A percentile compares a stretch with the other conserved stretches of the same genome.
These are phyloP conservation scores for Teratosphaeria nubilosa DNA, from an alignment of 2,329 filamentous ascomycete species.

Conservation along the genomic window DNA sequence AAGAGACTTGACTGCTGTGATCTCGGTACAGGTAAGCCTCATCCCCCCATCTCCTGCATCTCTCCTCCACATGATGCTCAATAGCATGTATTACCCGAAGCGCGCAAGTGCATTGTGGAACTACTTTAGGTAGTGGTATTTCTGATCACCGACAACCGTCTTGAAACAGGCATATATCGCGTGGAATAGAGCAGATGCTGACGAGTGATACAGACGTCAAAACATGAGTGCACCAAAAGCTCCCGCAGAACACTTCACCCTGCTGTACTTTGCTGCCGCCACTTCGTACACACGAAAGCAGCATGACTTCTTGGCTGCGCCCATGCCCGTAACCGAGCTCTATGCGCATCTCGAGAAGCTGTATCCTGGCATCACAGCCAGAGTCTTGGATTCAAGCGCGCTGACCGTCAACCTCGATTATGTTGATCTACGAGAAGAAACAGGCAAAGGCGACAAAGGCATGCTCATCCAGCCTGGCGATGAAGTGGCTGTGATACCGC, in stretches of 20 bases:
- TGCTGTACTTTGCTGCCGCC: conserved; percentile 75
- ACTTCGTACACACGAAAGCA: conserved; percentile 60
- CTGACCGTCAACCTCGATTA: conserved; percentile 76
- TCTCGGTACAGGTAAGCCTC: background rate
- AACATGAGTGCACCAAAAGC: conserved; percentile 36
- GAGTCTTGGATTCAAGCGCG: conserved; percentile 61
- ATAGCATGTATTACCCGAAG: conserved; percentile 43
- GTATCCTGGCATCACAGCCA: conserved; percentile 59
- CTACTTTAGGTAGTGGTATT: conserved; percentile 5
- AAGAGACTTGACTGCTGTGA: background rate
- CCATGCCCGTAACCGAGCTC: conserved; percentile 51
- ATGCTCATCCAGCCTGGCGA: conserved; percentile 59
- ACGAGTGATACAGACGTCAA: background rate
- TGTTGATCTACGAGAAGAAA: conserved; percentile 54
- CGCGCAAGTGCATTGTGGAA: conserved; percentile 14
- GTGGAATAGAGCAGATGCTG: background rate
- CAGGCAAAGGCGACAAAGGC: conserved; percentile 30
- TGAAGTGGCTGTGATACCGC: conserved; percentile 79
- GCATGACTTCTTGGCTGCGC: conserved; percentile 55
- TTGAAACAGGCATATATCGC: background rate
- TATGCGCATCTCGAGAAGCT: conserved; percentile 58
- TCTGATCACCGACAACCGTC: background rate
- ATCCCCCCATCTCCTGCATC: background rate
- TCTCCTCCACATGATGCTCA: conserved; percentile 18
- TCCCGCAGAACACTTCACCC: conserved; percentile 58